Percentiles rank a stretch among this genome's conserved stretches.
Conservation (phyloP, 495 filamentous ascomycete species). For the Staphylotrichum tortipilum region DNA sequence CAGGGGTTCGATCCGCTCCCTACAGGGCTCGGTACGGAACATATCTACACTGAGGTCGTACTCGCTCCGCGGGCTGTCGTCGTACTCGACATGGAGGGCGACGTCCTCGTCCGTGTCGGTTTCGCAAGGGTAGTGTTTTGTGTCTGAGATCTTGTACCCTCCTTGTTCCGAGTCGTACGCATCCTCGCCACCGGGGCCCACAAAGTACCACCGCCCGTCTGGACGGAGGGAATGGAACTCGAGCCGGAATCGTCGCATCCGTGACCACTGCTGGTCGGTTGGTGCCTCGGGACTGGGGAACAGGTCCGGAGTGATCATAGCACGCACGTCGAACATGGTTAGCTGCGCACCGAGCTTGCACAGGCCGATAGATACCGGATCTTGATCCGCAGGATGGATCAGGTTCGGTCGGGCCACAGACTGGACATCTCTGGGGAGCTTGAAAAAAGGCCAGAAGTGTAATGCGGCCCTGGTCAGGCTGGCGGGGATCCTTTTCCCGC, state of each 20-base stretch:
- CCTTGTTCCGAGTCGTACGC: no score
- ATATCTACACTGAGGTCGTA: no score
- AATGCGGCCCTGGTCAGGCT: slow-evolving; percentile 14
- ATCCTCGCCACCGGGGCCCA: no score
- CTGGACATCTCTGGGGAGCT: slow-evolving; percentile 13
- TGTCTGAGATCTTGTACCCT: no score
- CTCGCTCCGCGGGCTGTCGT: no score
- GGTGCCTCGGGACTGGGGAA: background rate
- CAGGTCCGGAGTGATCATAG: background rate
- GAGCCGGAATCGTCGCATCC: background rate
- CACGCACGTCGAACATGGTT: slow-evolving; percentile 12
- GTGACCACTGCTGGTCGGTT: background rate
- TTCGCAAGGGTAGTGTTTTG: no score
- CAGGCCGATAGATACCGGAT: slow-evolving; percentile 22
- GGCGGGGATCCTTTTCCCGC: slow-evolving; percentile 6
- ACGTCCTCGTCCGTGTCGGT: no score
- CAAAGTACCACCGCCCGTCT: no score
- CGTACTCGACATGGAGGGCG: no score
- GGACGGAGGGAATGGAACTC: no score
- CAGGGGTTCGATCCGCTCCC: no score
- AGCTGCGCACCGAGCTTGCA: slow-evolving; percentile 13
- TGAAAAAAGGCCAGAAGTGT: slow-evolving; percentile 19
- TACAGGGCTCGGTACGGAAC: no score
- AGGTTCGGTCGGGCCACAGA: slow-evolving; percentile 17
- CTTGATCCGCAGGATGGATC: slow-evolving; percentile 10